Evolutionary conservation across 805 yeast genomes (phyloP).

Genomic region (Soucietia sequanensis): DNA sequence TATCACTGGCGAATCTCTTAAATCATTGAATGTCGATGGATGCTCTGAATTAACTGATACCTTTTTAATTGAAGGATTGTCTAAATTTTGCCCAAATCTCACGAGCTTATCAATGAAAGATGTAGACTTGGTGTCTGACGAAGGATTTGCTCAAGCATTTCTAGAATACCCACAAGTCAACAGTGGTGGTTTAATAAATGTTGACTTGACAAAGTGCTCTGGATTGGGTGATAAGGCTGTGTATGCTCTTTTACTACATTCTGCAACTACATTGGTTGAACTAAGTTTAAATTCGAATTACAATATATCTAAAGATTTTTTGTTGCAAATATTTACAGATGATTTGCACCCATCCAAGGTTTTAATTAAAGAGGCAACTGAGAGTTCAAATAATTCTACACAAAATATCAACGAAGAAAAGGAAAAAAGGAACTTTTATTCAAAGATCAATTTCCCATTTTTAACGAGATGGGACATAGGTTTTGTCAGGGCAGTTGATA

Average conservation of each 20-base stretch:
- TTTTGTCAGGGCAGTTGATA: constrained; percentile 75
- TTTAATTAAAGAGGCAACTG: constrained; percentile 13
- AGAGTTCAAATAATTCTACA: constrained; percentile 6
- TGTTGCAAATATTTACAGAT: constrained; percentile 45
- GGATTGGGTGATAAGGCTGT: constrained; percentile 64
- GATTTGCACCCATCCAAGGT: constrained; percentile 25
- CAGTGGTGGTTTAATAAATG: constrained; percentile 54
- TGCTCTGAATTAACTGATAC: constrained; percentile 71
- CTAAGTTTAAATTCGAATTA: constrained; percentile 74
- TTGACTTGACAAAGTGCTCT: constrained; percentile 65
- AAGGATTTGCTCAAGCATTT: constrained; percentile 61
- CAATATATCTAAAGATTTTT: constrained; percentile 48
- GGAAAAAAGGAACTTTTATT: constrained; percentile 12
- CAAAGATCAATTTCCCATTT: constrained; percentile 45
- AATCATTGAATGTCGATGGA: constrained; percentile 63
- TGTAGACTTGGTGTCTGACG: constrained; percentile 67
- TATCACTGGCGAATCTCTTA: constrained; percentile 60
- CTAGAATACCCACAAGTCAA: constrained; percentile 48
- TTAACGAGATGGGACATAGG: constrained; percentile 73
- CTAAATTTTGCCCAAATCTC: constrained; percentile 55
- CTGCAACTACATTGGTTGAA: constrained; percentile 63
- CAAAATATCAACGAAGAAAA: constrained; percentile 6
- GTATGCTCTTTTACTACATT: constrained; percentile 58
- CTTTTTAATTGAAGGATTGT: constrained; percentile 54
- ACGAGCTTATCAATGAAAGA: constrained; percentile 56